Base-by-base conservation (phyloP, 2,329 filamentous ascomycete genomes). In the Aureobasidium sp. region DNA sequence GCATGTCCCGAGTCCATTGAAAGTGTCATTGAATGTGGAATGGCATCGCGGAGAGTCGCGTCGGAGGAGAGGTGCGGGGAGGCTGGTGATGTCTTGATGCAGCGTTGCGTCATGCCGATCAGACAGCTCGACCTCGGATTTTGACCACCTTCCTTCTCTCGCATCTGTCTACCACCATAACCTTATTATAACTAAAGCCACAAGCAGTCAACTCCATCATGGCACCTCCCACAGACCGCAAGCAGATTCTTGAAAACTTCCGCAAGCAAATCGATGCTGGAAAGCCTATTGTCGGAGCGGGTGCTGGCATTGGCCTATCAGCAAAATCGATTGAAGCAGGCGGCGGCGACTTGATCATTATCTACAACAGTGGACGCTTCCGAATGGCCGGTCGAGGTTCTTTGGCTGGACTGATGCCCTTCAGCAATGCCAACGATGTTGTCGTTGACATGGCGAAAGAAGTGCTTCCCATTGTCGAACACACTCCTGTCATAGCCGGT, bases 331-430 rank as follows among this genome's bases (percentile, higher is more conserved):
- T 88, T 66, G 87, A 90, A 71, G 79, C 80, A 50, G 87, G 87
- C 41, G 85, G 86, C 64, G 84, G 82, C 15, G 86, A 89, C 68
- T 75, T 90, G 46, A 88, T 90, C 69, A 84, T 89, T 65, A 81
- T 89, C 67, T 89, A 89, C 77, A 89, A 89, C 72, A 86, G 83
- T 41, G 87, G 87, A 0, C 81, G 87, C 4, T 90, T 87, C 70
- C 83, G 87, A 10, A 90, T 90, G 87, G 87, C 86, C 0, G 87
- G 87, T 0, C 78, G 84, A 46, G 87, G 87, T 0, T 88, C 85
- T 0, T 73, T 89, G 12, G 86, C 87, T 0, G 87, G 87, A 0
- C 73, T 89, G 55, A 87, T 89, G 85, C 86, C 87, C 0, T 89
- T 87, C 69, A 84, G 84, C 4, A 86, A 89, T 69, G 86, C 87